These are phyloP conservation scores for Leptodontidium sp. DNA, from an alignment of 2,329 filamentous ascomycete species.

Conservation along the genomic window DNA sequence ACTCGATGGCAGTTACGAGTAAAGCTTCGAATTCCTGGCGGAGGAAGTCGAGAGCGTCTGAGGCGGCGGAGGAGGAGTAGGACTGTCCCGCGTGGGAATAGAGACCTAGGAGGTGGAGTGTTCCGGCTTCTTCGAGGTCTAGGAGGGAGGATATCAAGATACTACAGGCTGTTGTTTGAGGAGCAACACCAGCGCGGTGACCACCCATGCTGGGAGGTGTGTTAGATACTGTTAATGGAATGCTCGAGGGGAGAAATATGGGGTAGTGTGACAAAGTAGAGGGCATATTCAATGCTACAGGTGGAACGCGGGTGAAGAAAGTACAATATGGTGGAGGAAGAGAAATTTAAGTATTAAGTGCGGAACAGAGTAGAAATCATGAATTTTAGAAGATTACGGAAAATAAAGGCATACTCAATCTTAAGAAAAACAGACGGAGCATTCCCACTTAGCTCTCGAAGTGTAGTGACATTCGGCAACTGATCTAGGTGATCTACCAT, in stretches of 20 bases:
- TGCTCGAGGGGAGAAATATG: neutral
- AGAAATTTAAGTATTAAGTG: neutral
- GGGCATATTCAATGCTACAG: neutral
- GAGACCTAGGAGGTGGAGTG: constrained; percentile 64
- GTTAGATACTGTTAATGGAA: neutral
- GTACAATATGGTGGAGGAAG: neutral
- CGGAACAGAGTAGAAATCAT: neutral
- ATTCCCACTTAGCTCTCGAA: constrained; percentile 53
- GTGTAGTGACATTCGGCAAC: constrained; percentile 57
- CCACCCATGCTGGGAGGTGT: constrained; percentile 67
- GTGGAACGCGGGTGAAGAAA: neutral
- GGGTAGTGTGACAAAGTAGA: neutral
- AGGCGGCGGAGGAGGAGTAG: constrained; percentile 64
- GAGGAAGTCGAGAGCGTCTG: constrained; percentile 66
- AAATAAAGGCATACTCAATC: constrained; percentile 51
- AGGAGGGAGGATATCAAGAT: constrained; percentile 57
- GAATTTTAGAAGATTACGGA: neutral
- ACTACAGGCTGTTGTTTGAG: constrained; percentile 55
- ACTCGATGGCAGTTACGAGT: constrained; percentile 53
- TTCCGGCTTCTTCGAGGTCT: constrained; percentile 50
- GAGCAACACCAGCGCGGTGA: constrained; percentile 72
- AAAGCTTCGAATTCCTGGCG: constrained; percentile 66
- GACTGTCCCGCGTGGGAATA: constrained; percentile 80
- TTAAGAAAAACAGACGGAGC: constrained; percentile 72
- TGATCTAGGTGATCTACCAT: constrained; percentile 76